Percentiles rank a stretch among this genome's conserved stretches.
Conservation (phyloP, 1,284 basidiomycete genomes). For the Irpex sp. region DNA sequence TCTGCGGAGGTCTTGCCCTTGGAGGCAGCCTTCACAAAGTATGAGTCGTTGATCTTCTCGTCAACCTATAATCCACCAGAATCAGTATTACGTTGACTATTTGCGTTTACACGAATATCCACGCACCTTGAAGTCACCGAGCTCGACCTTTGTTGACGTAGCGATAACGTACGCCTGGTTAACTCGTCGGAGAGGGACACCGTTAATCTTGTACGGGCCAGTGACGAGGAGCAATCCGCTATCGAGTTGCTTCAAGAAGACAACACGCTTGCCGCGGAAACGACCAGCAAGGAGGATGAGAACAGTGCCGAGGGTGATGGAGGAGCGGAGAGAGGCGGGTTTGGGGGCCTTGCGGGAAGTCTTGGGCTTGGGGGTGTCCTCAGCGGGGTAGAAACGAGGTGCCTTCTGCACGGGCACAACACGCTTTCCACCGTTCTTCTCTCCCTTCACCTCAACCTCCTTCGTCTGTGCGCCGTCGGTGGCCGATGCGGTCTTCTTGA, state of each 20-base stretch:
- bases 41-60: slow-evolving; percentile 91
- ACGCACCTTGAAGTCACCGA: slow-evolving; percentile 73
- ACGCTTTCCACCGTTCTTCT: slow-evolving; percentile 91
- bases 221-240: slow-evolving; percentile 95
- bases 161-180: slow-evolving; percentile 99
- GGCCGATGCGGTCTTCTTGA: slow-evolving; percentile 75
- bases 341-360: slow-evolving; percentile 86
- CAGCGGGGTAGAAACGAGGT: slow-evolving; percentile 94
- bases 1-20: slow-evolving; percentile 80
- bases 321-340: slow-evolving; percentile 76
- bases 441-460: slow-evolving; percentile 86
- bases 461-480: slow-evolving; percentile 57
- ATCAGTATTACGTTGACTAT: background rate
- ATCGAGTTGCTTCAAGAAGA: slow-evolving; percentile 96
- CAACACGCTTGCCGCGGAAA: slow-evolving; percentile 98
- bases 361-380: slow-evolving; percentile 91
- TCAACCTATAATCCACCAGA: slow-evolving; percentile 50
- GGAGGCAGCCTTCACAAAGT: slow-evolving; percentile 84
- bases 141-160: slow-evolving; percentile 93
- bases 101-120: background rate
- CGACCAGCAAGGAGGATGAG: slow-evolving; percentile 97
- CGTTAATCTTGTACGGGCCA: slow-evolving; percentile 98
- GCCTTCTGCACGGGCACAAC: slow-evolving; percentile 85
- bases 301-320: slow-evolving; percentile 94
- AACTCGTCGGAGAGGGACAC: slow-evolving; percentile 96